Conservation (phyloP, 176 grass and related monocot species). For the Puccinellia tenuiflora region DNA sequence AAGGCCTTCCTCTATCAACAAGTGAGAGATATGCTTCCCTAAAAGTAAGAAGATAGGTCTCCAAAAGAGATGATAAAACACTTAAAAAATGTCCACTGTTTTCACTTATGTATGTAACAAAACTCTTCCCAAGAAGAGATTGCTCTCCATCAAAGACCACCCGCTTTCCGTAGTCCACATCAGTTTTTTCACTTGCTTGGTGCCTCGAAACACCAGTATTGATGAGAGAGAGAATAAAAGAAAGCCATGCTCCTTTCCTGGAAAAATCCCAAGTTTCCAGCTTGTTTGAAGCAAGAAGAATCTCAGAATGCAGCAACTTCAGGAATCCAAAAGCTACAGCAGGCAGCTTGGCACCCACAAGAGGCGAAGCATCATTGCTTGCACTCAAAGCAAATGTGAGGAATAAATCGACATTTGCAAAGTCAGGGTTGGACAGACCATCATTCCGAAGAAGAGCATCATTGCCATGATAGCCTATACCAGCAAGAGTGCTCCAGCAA, state of each 20-base stretch:
- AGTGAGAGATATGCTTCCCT: conserved; percentile 55
- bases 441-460: conserved; percentile 25
- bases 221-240: conserved; percentile 68
- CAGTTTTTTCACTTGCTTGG: conserved; percentile 26
- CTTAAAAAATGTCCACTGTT: conserved; percentile 37
- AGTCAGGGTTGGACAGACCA: conserved; percentile 50
- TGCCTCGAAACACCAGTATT: conserved; percentile 46
- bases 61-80: conserved; percentile 64
- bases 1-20: conserved; percentile 31
- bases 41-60: conserved; percentile 51
- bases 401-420: conserved; percentile 51
- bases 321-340: conserved; percentile 48
- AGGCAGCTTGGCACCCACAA: conserved; percentile 41
- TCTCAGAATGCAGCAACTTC: conserved; percentile 49
- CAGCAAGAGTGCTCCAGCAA: conserved; percentile 66
- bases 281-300: conserved; percentile 32
- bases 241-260: conserved; percentile 65
- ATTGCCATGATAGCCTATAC: conserved; percentile 32
- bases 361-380: conserved; percentile 25
- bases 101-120: conserved; percentile 46
- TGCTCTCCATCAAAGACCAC: conserved; percentile 18
- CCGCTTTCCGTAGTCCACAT: conserved; percentile 1
- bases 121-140: conserved; percentile 41
- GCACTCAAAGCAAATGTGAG: conserved; percentile 54
- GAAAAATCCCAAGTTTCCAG: conserved; percentile 63